phyloP scores from a whole-genome alignment of 257 asterid species.

The Ligustrum vulgare region DNA sequence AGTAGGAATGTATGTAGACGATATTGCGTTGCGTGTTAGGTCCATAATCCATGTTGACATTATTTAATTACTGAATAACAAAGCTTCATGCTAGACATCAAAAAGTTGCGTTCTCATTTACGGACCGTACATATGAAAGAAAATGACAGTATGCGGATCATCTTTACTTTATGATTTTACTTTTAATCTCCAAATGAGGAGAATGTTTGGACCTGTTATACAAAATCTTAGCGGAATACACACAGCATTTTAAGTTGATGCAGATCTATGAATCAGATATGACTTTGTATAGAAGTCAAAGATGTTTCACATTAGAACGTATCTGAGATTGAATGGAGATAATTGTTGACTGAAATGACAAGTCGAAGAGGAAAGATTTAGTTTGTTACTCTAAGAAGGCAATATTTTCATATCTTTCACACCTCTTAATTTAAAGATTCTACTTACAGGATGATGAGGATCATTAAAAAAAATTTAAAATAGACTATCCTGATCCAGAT shows the following conservation, averaged over 20 bases:
- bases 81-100: background rate
- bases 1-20: background rate
- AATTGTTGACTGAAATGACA: background rate
- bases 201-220: background rate
- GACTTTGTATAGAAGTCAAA: background rate
- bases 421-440: background rate
- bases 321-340: background rate
- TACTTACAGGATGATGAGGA: background rate
- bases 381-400: constrained; percentile 1
- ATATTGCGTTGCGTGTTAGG: background rate
- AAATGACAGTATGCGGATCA: background rate
- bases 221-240: background rate
- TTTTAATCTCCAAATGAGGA: background rate
- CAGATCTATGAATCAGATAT: background rate
- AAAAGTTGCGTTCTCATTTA: constrained; percentile 14
- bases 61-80: constrained; percentile 4
- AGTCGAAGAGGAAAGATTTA: background rate
- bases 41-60: background rate
- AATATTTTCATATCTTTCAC: background rate
- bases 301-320: background rate
- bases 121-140: constrained; percentile 8
- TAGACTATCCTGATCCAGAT: background rate
- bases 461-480: background rate
- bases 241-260: background rate
- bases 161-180: constrained; percentile 5